Evolutionary conservation across 2,329 filamentous ascomycete species (phyloP).

Genomic region (Arthrobotrys megalospora): DNA sequence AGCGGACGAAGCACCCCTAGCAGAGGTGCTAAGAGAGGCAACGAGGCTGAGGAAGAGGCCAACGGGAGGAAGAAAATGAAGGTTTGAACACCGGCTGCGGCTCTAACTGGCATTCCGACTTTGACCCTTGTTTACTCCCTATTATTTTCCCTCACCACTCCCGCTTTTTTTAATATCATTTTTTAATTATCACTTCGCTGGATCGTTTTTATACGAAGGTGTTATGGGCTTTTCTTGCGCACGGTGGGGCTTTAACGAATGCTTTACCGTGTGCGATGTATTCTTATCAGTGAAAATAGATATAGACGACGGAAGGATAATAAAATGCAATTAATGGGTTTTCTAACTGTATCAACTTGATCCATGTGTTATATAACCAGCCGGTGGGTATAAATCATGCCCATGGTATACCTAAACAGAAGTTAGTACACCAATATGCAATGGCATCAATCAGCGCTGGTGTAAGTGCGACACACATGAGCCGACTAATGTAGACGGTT

Average conservation of each 20-base stretch:
- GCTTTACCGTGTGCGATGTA: slow-evolving; percentile 14
- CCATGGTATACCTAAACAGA: too few species aligned
- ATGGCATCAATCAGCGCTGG: too few species aligned
- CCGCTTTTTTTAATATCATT: neutral
- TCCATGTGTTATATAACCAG: neutral
- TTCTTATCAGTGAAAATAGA: slow-evolving; percentile 21
- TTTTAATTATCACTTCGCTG: slow-evolving; percentile 20
- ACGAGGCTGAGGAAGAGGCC: slow-evolving; percentile 45
- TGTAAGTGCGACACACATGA: too few species aligned
- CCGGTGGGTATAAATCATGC: too few species aligned
- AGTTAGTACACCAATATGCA: too few species aligned
- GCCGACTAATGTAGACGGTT: too few species aligned
- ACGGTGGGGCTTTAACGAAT: neutral
- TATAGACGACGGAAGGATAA: slow-evolving; percentile 3
- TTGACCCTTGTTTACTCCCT: neutral
- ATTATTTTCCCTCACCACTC: too few species aligned
- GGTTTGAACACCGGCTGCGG: slow-evolving; percentile 11
- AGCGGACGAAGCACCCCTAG: slow-evolving; percentile 58
- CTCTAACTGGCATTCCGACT: neutral
- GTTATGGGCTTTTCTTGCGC: slow-evolving; percentile 21
- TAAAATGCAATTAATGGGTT: slow-evolving; percentile 4
- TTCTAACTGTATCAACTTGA: neutral
- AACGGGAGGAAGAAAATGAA: slow-evolving; percentile 54
- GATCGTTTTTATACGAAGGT: slow-evolving; percentile 29
- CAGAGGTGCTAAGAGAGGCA: slow-evolving; percentile 42